Evolutionary conservation across 1,284 basidiomycete genomes (phyloP).

Genomic region (Malassezia cuniculi): DNA sequence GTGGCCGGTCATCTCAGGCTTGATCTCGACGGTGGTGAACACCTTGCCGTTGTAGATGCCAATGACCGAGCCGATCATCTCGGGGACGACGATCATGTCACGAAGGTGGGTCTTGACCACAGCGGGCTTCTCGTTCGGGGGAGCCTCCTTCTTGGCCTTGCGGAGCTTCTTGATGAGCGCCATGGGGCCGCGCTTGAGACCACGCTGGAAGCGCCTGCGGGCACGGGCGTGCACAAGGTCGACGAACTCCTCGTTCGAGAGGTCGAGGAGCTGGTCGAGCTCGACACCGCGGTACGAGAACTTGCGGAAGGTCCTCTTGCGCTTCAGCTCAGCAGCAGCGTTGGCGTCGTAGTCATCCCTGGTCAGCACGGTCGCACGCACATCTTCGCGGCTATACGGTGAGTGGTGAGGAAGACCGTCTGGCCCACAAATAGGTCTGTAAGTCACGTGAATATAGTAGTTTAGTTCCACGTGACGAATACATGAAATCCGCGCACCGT

Average conservation of each 20-base stretch:
- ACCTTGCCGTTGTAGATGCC: slow-evolving; percentile 77
- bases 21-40: slow-evolving; percentile 55
- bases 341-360: slow-evolving; percentile 46
- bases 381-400: no score
- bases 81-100: slow-evolving; percentile 98
- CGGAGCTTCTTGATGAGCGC: slow-evolving; percentile 98
- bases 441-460: slow-evolving; percentile 9
- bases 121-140: slow-evolving; percentile 93
- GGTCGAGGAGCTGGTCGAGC: slow-evolving; percentile 74
- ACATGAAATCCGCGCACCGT: no score
- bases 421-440: no score
- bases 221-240: slow-evolving; percentile 97
- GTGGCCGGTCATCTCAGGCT: slow-evolving; percentile 99
- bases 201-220: slow-evolving; percentile 94
- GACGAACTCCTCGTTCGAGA: slow-evolving; percentile 65
- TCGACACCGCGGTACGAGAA: slow-evolving; percentile 97
- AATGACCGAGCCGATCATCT: slow-evolving; percentile 80
- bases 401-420: no score
- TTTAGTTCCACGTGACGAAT: no score
- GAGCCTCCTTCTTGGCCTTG: slow-evolving; percentile 97
- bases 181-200: slow-evolving; percentile 95
- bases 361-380: slow-evolving; percentile 5
- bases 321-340: slow-evolving; percentile 48
- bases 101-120: slow-evolving; percentile 98
- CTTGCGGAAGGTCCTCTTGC: slow-evolving; percentile 94